Percentiles rank a stretch among this genome's conserved stretches.
phyloP scores from a whole-genome alignment of 1,139 yeast genomes.

The Sugiyamaella novakii region DNA sequence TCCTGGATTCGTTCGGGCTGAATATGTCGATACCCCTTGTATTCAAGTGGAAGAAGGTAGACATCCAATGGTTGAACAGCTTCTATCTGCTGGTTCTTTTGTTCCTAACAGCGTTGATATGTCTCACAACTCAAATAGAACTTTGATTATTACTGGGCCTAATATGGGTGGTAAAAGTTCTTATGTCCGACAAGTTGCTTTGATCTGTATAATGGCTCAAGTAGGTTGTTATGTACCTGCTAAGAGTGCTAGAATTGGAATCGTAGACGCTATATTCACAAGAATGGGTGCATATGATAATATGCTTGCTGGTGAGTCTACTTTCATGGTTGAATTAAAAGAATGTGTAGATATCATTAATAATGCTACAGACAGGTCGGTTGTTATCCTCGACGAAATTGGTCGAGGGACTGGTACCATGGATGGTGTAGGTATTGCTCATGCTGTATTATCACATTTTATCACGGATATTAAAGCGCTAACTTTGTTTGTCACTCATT shows the following conservation, averaged over 20 bases:
- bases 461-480: slow-evolving; percentile 53
- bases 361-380: slow-evolving; percentile 52
- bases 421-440: slow-evolving; percentile 89
- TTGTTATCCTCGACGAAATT: slow-evolving; percentile 63
- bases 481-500: slow-evolving; percentile 83
- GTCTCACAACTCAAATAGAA: slow-evolving; percentile 47
- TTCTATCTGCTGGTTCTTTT: slow-evolving; percentile 47
- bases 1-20: slow-evolving; percentile 58
- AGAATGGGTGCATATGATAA: slow-evolving; percentile 77
- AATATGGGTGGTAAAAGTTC: slow-evolving; percentile 83
- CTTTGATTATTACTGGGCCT: slow-evolving; percentile 67
- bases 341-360: slow-evolving; percentile 63
- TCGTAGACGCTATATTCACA: slow-evolving; percentile 56
- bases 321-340: slow-evolving; percentile 73
- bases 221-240: slow-evolving; percentile 88
- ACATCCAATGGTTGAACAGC: slow-evolving; percentile 76
- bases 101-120: slow-evolving; percentile 72
- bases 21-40: slow-evolving; percentile 48
- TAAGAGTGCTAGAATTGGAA: slow-evolving; percentile 54
- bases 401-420: slow-evolving; percentile 83
- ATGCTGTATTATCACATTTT: slow-evolving; percentile 69
- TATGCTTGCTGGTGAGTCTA: slow-evolving; percentile 66
- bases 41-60: slow-evolving; percentile 62
- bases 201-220: slow-evolving; percentile 74
- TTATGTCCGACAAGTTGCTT: slow-evolving; percentile 63